These are phyloP conservation scores for Centaurea solstitialis DNA, from an alignment of 129 eudicot genomes.

Conservation along the genomic window DNA sequence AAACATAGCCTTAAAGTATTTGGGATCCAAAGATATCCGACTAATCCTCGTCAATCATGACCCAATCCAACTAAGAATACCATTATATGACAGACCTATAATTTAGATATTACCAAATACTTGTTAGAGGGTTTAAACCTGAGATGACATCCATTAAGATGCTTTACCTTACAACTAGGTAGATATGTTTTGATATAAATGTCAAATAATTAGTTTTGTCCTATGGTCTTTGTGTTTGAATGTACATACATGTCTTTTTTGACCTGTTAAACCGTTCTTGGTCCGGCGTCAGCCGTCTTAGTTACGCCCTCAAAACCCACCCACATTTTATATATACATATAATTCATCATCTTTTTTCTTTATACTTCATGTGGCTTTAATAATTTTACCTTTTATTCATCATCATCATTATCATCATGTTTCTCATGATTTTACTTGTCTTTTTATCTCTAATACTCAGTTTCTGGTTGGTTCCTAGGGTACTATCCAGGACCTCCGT, in stretches of 20 bases:
- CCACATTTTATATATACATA: neutral
- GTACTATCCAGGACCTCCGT: slow-evolving; percentile 47
- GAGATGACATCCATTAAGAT: too few species aligned
- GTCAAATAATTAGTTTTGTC: neutral
- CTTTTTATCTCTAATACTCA: slow-evolving; percentile 1
- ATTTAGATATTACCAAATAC: too few species aligned
- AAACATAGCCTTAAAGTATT: too few species aligned
- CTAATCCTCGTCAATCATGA: too few species aligned
- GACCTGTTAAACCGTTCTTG: slow-evolving; percentile 14
- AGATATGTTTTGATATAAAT: too few species aligned
- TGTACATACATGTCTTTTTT: slow-evolving; percentile 14
- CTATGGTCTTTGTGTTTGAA: neutral
- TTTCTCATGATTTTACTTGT: slow-evolving; percentile 28
- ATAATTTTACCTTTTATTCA: neutral
- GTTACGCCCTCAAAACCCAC: neutral
- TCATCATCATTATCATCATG: slow-evolving; percentile 29
- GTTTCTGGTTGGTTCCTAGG: slow-evolving; percentile 31
- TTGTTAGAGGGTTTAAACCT: too few species aligned
- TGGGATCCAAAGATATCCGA: too few species aligned
- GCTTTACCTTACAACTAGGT: too few species aligned
- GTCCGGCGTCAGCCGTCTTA: slow-evolving; percentile 28
- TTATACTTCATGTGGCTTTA: neutral
- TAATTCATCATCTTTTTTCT: neutral
- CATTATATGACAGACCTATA: too few species aligned
- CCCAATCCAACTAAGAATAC: too few species aligned